These are phyloP conservation scores for Evernia prunastri DNA, from an alignment of 495 filamentous ascomycete genomes.

Conservation along the genomic window DNA sequence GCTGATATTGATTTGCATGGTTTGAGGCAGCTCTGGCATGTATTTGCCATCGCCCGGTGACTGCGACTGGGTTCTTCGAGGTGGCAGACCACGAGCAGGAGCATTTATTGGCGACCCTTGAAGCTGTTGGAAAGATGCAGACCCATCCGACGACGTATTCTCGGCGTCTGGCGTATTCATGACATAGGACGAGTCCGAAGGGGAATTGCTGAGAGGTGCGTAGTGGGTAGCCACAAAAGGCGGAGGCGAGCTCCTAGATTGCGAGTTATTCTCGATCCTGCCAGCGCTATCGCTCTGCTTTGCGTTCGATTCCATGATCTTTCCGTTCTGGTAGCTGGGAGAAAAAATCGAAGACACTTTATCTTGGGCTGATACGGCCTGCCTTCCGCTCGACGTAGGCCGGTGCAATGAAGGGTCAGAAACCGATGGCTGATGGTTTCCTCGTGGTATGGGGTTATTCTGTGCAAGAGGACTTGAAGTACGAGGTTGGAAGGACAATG, in stretches of 20 bases:
- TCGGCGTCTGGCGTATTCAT: conserved; percentile 38
- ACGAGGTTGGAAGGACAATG: conserved; percentile 69
- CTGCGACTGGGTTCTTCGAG: conserved; percentile 75
- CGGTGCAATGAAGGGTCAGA: conserved; percentile 7
- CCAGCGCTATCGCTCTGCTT: conserved; percentile 3
- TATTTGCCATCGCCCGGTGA: conserved; percentile 63
- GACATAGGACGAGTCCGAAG: conserved; percentile 14
- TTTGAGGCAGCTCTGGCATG: conserved; percentile 37
- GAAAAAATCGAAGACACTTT: not conserved
- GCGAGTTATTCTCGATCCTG: not conserved
- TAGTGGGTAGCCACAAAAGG: not conserved
- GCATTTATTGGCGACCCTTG: conserved; percentile 33
- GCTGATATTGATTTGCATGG: conserved; percentile 49
- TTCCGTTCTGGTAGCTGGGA: not conserved
- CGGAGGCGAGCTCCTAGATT: conserved; percentile 20
- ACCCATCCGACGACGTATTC: conserved; percentile 50
- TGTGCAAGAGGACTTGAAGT: conserved; percentile 82
- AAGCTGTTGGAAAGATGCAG: conserved; percentile 41
- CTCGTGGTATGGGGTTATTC: conserved; percentile 15
- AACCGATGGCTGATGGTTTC: not conserved
- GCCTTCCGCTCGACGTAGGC: conserved; percentile 6
- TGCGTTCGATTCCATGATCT: not conserved
- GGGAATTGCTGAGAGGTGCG: conserved; percentile 14
- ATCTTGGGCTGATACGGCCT: not conserved
- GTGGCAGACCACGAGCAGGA: conserved; percentile 48